phyloP scores from a whole-genome alignment of 495 filamentous ascomycete species.

The Oleoguttula mirabilis region DNA sequence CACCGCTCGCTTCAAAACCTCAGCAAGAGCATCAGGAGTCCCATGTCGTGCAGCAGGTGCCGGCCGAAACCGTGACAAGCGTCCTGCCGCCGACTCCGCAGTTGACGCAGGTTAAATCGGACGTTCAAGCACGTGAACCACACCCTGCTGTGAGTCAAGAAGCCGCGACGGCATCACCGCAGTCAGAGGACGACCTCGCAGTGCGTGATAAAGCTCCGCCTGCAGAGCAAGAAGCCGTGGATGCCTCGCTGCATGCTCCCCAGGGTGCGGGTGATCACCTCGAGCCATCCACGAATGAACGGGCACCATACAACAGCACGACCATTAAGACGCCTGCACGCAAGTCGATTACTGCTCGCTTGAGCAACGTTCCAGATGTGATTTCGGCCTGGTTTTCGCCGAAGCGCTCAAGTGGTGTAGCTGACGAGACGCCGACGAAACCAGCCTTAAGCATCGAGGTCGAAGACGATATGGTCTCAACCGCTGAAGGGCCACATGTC shows the following conservation, averaged over 20 bases:
- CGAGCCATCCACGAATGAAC: no score
- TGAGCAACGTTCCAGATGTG: conserved; percentile 21
- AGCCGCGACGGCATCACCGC: neutral
- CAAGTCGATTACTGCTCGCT: conserved; percentile 5
- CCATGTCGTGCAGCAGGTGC: neutral
- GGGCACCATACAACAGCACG: no score
- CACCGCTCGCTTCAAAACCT: conserved; percentile 1
- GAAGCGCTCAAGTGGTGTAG: conserved; percentile 8
- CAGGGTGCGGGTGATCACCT: neutral
- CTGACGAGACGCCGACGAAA: neutral
- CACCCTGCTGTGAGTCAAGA: neutral
- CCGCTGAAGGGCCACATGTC: no score
- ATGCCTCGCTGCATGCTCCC: neutral
- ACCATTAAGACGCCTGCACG: conserved; percentile 9
- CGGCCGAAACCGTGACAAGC: neutral
- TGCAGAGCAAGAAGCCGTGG: no score
- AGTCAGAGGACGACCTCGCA: neutral
- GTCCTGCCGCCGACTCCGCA: conserved; percentile 18
- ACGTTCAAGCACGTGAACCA: neutral
- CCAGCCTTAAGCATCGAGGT: no score
- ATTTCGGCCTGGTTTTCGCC: conserved; percentile 27
- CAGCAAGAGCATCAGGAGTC: neutral
- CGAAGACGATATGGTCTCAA: no score
- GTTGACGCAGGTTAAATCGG: conserved; percentile 9
- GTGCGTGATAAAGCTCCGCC: no score